Percentiles rank a stretch among this genome's conserved stretches.
These are phyloP conservation scores for Tremellales sp. DNA, from an alignment of 1,284 basidiomycete genomes.

Conservation along the genomic window DNA sequence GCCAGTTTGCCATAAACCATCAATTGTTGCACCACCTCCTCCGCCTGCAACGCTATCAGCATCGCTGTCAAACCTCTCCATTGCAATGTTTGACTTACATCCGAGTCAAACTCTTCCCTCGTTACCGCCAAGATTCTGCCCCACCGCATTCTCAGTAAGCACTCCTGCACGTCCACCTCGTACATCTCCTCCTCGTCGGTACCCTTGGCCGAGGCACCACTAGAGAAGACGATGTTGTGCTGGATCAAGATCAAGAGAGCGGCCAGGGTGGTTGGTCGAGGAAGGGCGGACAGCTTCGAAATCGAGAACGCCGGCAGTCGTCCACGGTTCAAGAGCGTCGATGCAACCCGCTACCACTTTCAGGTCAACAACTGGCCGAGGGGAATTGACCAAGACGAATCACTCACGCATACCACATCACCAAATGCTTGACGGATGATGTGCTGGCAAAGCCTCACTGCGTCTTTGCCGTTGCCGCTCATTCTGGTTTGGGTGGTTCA, in stretches of 20 bases:
- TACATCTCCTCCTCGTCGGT: conserved; percentile 66
- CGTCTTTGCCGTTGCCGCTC: conserved; percentile 45
- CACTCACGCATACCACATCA: conserved; percentile 43
- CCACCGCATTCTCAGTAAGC: conserved; percentile 70
- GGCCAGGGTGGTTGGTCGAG: conserved; percentile 58
- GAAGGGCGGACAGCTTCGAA: conserved; percentile 62
- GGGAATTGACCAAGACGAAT: conserved; percentile 2
- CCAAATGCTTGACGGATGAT: conserved; percentile 47
- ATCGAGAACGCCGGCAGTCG: conserved; percentile 64
- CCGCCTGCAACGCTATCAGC: conserved; percentile 53
- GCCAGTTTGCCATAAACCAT: conserved; percentile 83
- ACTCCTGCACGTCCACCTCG: conserved; percentile 69
- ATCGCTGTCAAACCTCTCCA: not conserved
- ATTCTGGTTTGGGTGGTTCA: conserved; percentile 16
- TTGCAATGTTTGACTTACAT: conserved; percentile 53
- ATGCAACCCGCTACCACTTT: conserved; percentile 63
- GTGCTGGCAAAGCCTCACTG: conserved; percentile 48
- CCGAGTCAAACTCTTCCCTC: conserved; percentile 62
- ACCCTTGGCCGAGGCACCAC: conserved; percentile 51
- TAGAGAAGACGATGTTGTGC: conserved; percentile 86
- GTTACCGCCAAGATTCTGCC: conserved; percentile 73
- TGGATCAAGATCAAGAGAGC: conserved; percentile 80
- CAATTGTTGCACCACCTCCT: conserved; percentile 68
- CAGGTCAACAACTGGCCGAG: not conserved
- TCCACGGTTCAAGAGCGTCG: conserved; percentile 77